Evolutionary conservation across 2,329 filamentous ascomycete species (phyloP), one percentile per base, ranked within the genome.

Genomic region (Plectosphaerella plurivora): DNA sequence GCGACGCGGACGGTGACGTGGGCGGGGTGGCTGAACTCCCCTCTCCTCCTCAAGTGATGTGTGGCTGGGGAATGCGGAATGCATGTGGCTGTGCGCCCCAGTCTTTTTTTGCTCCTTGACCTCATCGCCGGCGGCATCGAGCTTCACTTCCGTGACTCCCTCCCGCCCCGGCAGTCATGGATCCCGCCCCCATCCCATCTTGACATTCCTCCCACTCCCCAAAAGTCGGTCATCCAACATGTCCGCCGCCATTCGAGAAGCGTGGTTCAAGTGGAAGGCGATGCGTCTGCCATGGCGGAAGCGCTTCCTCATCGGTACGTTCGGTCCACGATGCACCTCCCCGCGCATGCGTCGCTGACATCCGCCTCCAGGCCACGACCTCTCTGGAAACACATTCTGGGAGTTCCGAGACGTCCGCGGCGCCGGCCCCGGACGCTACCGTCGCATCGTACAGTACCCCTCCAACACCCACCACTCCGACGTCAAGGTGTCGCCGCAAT

Each of bases 301-400:
- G 57, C 75, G 76, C 49, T 82, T 85, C 62, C 77, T 86, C 39
- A 73, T 83, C 56, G 83, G 83, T 85, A 65, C 55, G 75, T 66
- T 22, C 39, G 28, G 49, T 41, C 47, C 47, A 36, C 18, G 35
- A 16, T 22, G 33, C 33, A 36, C 35, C 39, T 47, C 24, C 18
- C 16, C 15, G 4, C 12, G 3, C 41, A 9, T n/a, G 45, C 16
- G 25, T 49, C 52, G 47, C 24, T 41, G 20, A 18, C n/a, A 12
- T 49, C 22, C 16, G 35, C 42, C 20, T 22, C 22, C 57, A 87
- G 84, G 84, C 58, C 74, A 79, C 60, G 84, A 88, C 63, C 81
- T 87, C 53, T 63, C 81, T 22, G 83, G 83, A 51, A 87, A 87
- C 69, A 86, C 84, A 4, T 88, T 80, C 72, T 88, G 84, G 83